Conservation (phyloP, 2,329 filamentous ascomycete species). For the Talaromyces atroroseus region DNA sequence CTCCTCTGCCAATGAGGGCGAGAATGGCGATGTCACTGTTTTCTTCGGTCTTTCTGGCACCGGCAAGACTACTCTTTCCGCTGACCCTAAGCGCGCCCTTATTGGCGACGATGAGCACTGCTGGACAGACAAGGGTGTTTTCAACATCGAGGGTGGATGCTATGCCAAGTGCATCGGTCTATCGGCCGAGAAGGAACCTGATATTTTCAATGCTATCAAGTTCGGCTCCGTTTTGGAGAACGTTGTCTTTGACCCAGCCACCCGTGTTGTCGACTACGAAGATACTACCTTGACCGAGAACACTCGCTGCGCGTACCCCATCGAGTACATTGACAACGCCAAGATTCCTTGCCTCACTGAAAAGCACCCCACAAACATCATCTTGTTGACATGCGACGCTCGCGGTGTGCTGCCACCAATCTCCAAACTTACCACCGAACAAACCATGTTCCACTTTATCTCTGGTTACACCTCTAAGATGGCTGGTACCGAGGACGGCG, state of each 20-base stretch:
- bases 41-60: slow-evolving; percentile 99
- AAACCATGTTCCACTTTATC: slow-evolving; percentile 99
- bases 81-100: slow-evolving; percentile 89
- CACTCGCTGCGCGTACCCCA: slow-evolving; percentile 96
- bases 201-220: slow-evolving; percentile 92
- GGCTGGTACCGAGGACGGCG: slow-evolving; percentile 95
- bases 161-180: slow-evolving; percentile 99
- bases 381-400: slow-evolving; percentile 95
- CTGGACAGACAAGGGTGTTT: slow-evolving; percentile 94
- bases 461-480: slow-evolving; percentile 99
- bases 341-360: slow-evolving; percentile 92
- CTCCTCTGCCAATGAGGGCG: slow-evolving; percentile 96
- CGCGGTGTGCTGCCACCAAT: slow-evolving; percentile 96
- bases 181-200: slow-evolving; percentile 96
- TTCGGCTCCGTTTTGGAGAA: slow-evolving; percentile 98
- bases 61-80: slow-evolving; percentile 96
- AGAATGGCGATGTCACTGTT: slow-evolving; percentile 90
- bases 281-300: slow-evolving; percentile 94
- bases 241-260: slow-evolving; percentile 90
- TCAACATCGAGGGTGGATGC: slow-evolving; percentile 99
- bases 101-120: slow-evolving; percentile 99
- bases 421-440: slow-evolving; percentile 87
- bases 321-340: slow-evolving; percentile 97
- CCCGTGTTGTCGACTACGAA: slow-evolving; percentile 90
- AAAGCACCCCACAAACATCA: slow-evolving; percentile 92